Evolutionary conservation across 2,329 filamentous ascomycete genomes (phyloP), one percentile per base, ranked within the genome.

Genomic region (Fusarium torulosum): DNA sequence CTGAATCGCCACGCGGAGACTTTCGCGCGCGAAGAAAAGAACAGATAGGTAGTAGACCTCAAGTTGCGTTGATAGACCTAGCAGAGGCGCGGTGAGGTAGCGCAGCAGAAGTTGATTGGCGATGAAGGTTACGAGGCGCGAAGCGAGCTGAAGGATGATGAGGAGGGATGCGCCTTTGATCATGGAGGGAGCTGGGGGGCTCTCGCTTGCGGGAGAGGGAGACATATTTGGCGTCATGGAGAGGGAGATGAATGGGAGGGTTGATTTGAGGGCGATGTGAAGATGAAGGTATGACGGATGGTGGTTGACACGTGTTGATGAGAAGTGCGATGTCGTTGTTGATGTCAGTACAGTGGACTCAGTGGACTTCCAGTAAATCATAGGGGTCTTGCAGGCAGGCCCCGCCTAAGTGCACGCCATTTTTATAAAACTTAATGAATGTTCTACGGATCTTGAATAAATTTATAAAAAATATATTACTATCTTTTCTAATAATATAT

Each of bases 11-110:
- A 97, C 91, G 17, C 96, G 90, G 47, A 98, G 82, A 73, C 91
- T 95, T 79, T 99, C 96, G 38, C 96, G 87, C 0, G 96, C 91
- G 75, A 99, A 98, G 79, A 97, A 97, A 1, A 99, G 85, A n/a
- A 96, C 90, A 0, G 94, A 93, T 43, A 97, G 91, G 61, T 95
- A 94, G 78, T 94, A 97, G 1, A 98, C 88, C 74, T 99, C 96
- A 4, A 99, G 86, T 77, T 97, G 96, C 0, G 94, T 91, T 3
- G 94, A 91, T 7, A 97, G 84, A 7, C 95, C 96, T 2, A 99
- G 86, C 0, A 96, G 85, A 59, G 91, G 87, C 0, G 96, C 94
- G 2, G 94, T 97, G 43, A 98, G 83, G 76, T 92, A 95, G 35
- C 95, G 92, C 9, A 99, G 86, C 29, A 99, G 87, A 37, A 97